Base-by-base conservation (phyloP, 768 basidiomycete species). In the Xerocomus brunneocitrinus region DNA sequence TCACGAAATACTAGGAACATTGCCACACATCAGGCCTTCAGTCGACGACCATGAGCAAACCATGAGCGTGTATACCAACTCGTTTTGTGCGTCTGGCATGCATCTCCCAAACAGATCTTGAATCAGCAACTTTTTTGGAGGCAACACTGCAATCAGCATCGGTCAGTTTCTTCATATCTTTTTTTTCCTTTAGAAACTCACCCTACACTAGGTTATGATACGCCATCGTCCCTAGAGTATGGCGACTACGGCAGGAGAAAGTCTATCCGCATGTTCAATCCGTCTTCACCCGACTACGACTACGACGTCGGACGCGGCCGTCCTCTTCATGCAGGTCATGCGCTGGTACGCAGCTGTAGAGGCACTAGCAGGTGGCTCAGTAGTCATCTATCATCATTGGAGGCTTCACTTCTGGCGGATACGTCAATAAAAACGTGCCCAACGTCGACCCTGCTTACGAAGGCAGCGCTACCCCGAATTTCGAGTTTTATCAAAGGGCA, bases 281-380 rank as follows among this genome's bases (percentile, higher is more conserved):
- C 90, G 5, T 95, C 91, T 65, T 73, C 65, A 40, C 61, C 67
- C 34, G 75, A 89, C 47, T 73, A 83, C 1, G 74, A 74, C 19
- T 19, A 19, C 19, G 19, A 19, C 19, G 19, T 19, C 19, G 19
- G 19, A 19, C 19, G 19, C 19, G 19, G 19, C 19, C 0, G 66
- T 78, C 8, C 78, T 89, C 8, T 69, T 79, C 3, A 83, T 90
- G 82, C 79, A 85, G 57, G 76, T 73, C 38, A 67, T 71, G 58
- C 82, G 89, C 3, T 91, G 89, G 88, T 91, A 91, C 63, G 79
- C 89, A 1, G 78, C 79, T 2, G 83, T 83, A 0, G 88, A 90
- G 62, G 65, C 86, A 3, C 76, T 86, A 2, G 81, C 78, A 0
- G 86, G 95, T 61, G 95, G 94, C 25, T 79, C 80, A 5, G 70